Evolutionary conservation across 495 filamentous ascomycete species (phyloP).

Genomic region (Xanthoparmelia taractica): DNA sequence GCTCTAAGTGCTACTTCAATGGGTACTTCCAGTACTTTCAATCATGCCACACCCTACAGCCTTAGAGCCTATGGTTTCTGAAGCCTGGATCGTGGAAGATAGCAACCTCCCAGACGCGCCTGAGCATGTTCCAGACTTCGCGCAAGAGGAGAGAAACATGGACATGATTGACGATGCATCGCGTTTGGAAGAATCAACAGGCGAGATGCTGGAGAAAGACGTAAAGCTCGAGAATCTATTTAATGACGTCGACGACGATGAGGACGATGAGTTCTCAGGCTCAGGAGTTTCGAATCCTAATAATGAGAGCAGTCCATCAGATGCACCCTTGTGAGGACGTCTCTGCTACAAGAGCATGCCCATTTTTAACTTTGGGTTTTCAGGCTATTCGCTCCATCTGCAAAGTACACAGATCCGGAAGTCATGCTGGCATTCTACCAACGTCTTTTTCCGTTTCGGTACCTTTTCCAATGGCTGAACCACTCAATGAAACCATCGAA

Average conservation of each 20-base stretch:
- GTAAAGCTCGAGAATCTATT: constrained; percentile 77
- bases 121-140: not conserved
- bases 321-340: constrained; percentile 37
- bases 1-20: too few species aligned
- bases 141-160: constrained; percentile 5
- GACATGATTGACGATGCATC: not conserved
- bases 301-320: constrained; percentile 38
- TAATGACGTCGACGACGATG: constrained; percentile 54
- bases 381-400: constrained; percentile 29
- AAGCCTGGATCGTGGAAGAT: constrained; percentile 12
- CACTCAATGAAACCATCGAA: constrained; percentile 76
- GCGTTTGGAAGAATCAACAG: not conserved
- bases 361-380: constrained; percentile 6
- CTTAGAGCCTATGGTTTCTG: not conserved
- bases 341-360: not conserved
- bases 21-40: too few species aligned
- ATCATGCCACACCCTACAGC: constrained; percentile 25
- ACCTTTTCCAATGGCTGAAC: constrained; percentile 97
- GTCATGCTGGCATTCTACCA: constrained; percentile 89
- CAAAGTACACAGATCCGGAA: constrained; percentile 59
- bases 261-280: constrained; percentile 67
- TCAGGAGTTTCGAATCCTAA: constrained; percentile 44
- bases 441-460: constrained; percentile 89
- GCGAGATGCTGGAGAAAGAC: constrained; percentile 26
- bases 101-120: constrained; percentile 22